Evolutionary conservation across 768 basidiomycete species (phyloP), one percentile per base, ranked within the genome.

Genomic region (Kwoniella dejecticola): DNA sequence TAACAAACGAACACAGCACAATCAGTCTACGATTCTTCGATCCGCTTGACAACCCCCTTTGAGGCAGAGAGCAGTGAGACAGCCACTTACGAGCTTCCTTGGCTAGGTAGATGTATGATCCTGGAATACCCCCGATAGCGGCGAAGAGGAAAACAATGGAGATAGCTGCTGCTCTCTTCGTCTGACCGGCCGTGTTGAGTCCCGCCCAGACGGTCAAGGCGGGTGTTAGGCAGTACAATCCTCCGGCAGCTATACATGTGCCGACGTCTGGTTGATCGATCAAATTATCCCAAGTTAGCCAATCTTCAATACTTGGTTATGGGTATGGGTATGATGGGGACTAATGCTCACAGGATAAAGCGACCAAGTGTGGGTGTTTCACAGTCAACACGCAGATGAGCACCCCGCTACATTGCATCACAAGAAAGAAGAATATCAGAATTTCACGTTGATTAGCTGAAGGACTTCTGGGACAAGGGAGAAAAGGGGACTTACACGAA

Each of bases 101-200:
- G 31, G 71, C 68, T 48, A 75, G 48, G 38, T 67, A 68, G 50
- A 68, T 70, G 60, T 69, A 59, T 27, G 63, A 72, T n/a, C 69
- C 69, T 19, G 58, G 55, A 26, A 71, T 55, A 29, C 72, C 68
- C 19, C 68, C 68, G 13, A 68, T 44, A 11, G 47, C 53, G 29
- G 63, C 54, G 31, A 61, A 53, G 17, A 69, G 63, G 48, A 65
- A 45, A 10, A 42, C 46, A 31, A 71, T 57, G 1, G 63, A 58
- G 33, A 69, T 62, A 33, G 66, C 61, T 4, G 62, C 62, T 8
- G 69, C 62, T 41, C 70, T 47, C 29, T 71, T 68, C 23, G 66
- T 67, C 19, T 64, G 66, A 19, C 71, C 71, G 23, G 69, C 60
- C 3, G 30, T 52, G 46, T 75, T 75, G 11, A 70, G 55, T 30